These are phyloP conservation scores for Eimeria necatrix DNA, from an alignment of 169 alveolate species.

Conservation along the genomic window DNA sequence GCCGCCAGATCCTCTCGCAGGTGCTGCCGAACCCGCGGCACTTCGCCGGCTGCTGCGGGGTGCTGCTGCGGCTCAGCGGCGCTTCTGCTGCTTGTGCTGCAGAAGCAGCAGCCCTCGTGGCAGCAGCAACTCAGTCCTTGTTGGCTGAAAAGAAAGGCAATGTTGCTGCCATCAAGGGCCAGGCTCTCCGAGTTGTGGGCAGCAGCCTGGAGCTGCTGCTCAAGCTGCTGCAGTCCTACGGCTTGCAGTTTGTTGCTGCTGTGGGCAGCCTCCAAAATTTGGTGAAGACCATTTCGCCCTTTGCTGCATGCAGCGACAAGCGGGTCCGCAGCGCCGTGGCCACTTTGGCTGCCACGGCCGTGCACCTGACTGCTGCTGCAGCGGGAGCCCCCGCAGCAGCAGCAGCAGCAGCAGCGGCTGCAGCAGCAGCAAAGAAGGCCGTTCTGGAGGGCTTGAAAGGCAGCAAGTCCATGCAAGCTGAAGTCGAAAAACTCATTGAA, in stretches of 20 bases:
- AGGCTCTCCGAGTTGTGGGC: conserved; percentile 53
- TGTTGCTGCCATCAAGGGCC: conserved; percentile 75
- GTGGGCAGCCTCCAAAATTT: conserved; percentile 70
- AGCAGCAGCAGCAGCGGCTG: neutral
- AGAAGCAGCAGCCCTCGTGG: conserved; percentile 36
- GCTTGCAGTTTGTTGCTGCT: conserved; percentile 53
- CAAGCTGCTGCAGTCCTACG: conserved; percentile 69
- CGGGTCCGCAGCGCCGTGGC: conserved; percentile 50
- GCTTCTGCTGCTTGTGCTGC: conserved; percentile 50
- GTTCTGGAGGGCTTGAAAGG: conserved; percentile 58
- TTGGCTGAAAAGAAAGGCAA: conserved; percentile 78
- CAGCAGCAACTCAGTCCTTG: conserved; percentile 30
- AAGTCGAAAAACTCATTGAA: conserved; percentile 29
- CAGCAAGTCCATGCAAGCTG: conserved; percentile 78
- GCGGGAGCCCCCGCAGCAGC: conserved; percentile 68
- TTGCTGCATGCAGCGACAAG: conserved; percentile 79
- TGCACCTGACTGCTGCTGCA: conserved; percentile 31
- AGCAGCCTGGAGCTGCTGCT: conserved; percentile 67
- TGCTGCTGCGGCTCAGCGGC: conserved; percentile 56
- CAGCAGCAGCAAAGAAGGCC: conserved; percentile 16
- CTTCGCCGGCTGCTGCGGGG: conserved; percentile 56
- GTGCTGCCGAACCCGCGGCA: conserved; percentile 47
- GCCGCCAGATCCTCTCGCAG: conserved; percentile 17
- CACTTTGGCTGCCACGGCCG: conserved; percentile 69
- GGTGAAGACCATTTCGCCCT: conserved; percentile 41